Percentiles rank a stretch among this genome's conserved stretches.
Evolutionary conservation across 305 asterid species (phyloP).

Genomic region (Fraxinus paxiana): DNA sequence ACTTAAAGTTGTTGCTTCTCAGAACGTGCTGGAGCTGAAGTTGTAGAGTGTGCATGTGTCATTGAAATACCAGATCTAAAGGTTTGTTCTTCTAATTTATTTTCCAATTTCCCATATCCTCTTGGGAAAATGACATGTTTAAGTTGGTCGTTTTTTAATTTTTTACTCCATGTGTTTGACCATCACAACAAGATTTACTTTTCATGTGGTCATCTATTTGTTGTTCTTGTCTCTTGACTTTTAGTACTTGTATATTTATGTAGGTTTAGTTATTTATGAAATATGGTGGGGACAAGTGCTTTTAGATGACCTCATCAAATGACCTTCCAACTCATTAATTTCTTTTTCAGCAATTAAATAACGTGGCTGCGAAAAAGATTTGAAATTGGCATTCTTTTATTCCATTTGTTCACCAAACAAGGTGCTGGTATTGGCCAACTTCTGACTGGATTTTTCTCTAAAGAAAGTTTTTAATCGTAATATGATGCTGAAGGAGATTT

Average conservation of each 20-base stretch:
- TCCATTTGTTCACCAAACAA: not conserved
- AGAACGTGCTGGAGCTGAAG: conserved; percentile 76
- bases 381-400: not conserved
- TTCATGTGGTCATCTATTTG: not conserved
- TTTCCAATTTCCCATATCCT: not conserved
- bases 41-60: conserved; percentile 78
- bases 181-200: not conserved
- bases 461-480: not conserved
- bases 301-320: not conserved
- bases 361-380: not conserved
- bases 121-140: not conserved
- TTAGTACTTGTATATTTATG: not conserved
- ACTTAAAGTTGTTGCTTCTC: conserved; percentile 22
- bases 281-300: not conserved
- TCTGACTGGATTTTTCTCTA: not conserved
- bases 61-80: conserved; percentile 69
- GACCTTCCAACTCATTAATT: not conserved
- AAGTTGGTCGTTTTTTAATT: not conserved
- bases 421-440: not conserved
- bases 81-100: conserved; percentile 27
- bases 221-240: not conserved
- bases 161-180: not conserved
- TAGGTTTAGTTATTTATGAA: not conserved
- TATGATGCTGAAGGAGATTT: not conserved
- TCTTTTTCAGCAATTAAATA: not conserved